A percentile compares a stretch with the other conserved stretches of the same genome.
These are phyloP conservation scores for Stevia rebaudiana DNA, from an alignment of 140 eudicot genomes.

Conservation along the genomic window DNA sequence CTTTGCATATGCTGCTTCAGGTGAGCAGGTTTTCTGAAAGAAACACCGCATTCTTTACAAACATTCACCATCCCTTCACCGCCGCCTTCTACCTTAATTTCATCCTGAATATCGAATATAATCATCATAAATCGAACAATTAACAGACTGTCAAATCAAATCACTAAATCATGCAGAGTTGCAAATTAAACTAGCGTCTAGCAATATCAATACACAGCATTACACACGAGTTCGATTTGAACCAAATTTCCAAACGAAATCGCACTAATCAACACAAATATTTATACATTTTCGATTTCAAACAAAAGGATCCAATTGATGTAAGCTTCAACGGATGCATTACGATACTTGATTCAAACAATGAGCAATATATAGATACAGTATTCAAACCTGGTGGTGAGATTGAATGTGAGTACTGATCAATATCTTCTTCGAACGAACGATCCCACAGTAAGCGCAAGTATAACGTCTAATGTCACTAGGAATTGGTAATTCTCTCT, in stretches of 20 bases:
- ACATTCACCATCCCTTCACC: slow-evolving; percentile 28
- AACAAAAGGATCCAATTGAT: not conserved
- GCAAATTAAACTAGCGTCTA: no score
- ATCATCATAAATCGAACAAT: not conserved
- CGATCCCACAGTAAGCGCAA: slow-evolving; percentile 79
- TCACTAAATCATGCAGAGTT: not conserved
- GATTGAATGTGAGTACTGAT: slow-evolving; percentile 54
- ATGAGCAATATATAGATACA: not conserved
- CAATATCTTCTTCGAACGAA: slow-evolving; percentile 77
- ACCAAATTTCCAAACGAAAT: not conserved
- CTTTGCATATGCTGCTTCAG: slow-evolving; percentile 89
- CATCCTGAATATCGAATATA: slow-evolving; percentile 39
- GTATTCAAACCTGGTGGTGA: slow-evolving; percentile 47
- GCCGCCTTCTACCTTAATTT: slow-evolving; percentile 34
- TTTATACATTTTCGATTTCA: not conserved
- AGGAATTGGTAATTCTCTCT: slow-evolving; percentile 31
- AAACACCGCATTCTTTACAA: slow-evolving; percentile 79
- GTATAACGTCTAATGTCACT: slow-evolving; percentile 64
- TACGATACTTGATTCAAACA: not conserved
- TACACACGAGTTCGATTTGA: not conserved
- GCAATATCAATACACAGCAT: no score
- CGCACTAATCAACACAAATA: not conserved
- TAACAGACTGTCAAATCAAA: not conserved
- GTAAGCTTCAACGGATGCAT: not conserved
- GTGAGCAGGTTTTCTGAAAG: slow-evolving; percentile 71